Evolutionary conservation across 2,329 filamentous ascomycete genomes (phyloP), one percentile per base, ranked within the genome.

Genomic region (Saccharata proteae): DNA sequence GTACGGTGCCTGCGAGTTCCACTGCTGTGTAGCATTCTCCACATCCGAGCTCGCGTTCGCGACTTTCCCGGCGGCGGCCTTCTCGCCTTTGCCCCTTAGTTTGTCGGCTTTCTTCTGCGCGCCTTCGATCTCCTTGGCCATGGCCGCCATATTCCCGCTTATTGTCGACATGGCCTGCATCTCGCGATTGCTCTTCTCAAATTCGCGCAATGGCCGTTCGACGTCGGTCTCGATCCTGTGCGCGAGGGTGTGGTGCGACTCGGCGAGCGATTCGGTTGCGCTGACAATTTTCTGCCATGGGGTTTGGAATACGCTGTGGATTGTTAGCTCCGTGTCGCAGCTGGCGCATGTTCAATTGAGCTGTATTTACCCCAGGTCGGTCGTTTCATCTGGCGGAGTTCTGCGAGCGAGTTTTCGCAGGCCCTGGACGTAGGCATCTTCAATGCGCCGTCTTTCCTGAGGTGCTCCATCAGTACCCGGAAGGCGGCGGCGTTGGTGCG

Each of bases 1-100:
- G 56, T 83, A 96, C 1, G 90, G 90, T 10, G 90, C 84, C 54
- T 93, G 85, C 1, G 84, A 85, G 34, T 93, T 78, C 90, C 90
- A 98, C 51, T 93, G 80, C 42, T 78, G 71, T 26, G 68, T 73
- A n/a, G 84, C 79, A 38, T 74, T 74, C 40, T 93, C 81, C 25
- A 92, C 71, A 41, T 76, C 77, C 12, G 73, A 64, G 8, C 73
- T 68, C 9, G 84, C 85, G 39, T 69, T 69, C 25, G 85, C 80
- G 22, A 90, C 71, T 55, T 90, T 93, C 36, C 75, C 73, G 3
- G 77, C 69, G 45, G 74, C 85, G 24, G 79, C 74, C 57, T 78
- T 84, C 32, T 70, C 69, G 38, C 80, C 84, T 57, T 88, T 93
- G 49, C 71, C 79, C 48, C 64, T 76, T 30, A 92, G 67, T 59